Conservation (phyloP, 2,329 filamentous ascomycete species). For the Colletotrichum chrysophilum region DNA sequence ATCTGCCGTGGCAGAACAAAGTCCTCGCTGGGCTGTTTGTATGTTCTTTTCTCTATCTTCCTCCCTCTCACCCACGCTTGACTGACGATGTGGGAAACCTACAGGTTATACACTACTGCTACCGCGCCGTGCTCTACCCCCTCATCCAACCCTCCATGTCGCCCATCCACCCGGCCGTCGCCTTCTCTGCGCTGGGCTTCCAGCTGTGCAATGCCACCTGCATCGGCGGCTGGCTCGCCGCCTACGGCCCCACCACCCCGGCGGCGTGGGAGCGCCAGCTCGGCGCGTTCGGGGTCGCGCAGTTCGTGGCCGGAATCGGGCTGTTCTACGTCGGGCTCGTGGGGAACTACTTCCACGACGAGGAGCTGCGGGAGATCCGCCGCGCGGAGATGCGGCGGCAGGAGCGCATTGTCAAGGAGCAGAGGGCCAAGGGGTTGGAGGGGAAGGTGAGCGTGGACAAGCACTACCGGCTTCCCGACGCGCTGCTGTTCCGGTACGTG, state of each 20-base stretch:
- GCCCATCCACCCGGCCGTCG: constrained; percentile 78
- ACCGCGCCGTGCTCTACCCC: constrained; percentile 85
- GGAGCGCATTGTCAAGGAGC: constrained; percentile 45
- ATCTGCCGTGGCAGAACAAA: constrained; percentile 79
- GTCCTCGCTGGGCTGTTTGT: constrained; percentile 74
- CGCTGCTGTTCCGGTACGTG: constrained; percentile 81
- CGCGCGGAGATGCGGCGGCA: constrained; percentile 69
- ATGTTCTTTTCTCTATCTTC: too few relatives aligned
- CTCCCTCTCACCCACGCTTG: too few relatives aligned
- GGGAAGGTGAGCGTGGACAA: constrained; percentile 62
- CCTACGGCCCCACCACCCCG: constrained; percentile 73
- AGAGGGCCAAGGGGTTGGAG: constrained; percentile 40
- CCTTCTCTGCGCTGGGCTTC: constrained; percentile 69
- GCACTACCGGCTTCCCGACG: constrained; percentile 85
- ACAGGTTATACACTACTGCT: constrained; percentile 95
- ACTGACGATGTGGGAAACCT: too few relatives aligned
- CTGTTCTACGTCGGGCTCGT: constrained; percentile 79
- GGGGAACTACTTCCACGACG: constrained; percentile 88
- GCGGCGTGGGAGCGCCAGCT: constrained; percentile 51
- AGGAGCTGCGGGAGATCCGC: constrained; percentile 86
- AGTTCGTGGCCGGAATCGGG: constrained; percentile 68
- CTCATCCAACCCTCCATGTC: constrained; percentile 91
- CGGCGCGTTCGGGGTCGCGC: constrained; percentile 38
- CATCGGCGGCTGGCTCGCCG: constrained; percentile 81
- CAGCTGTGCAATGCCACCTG: constrained; percentile 82